A percentile compares a stretch with the other conserved stretches of the same genome.
phyloP scores from a whole-genome alignment of 192 early-diverging fungal genomes.

The Lunasporangiospora selenospora region DNA sequence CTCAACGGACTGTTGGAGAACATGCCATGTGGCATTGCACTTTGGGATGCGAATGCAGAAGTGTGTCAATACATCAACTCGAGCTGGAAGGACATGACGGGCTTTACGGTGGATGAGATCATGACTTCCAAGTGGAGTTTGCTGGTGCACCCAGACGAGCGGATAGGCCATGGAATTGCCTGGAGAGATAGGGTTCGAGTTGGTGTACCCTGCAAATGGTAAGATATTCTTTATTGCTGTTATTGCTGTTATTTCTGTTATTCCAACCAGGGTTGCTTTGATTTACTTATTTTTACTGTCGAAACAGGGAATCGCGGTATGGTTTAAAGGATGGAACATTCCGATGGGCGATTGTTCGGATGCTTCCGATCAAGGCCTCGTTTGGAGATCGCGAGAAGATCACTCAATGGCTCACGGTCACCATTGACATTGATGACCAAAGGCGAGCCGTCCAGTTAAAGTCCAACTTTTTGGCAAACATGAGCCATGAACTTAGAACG shows the following conservation, averaged over 20 bases:
- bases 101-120: conserved; percentile 25
- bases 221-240: neutral
- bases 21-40: conserved; percentile 43
- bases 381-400: conserved; percentile 11
- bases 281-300: neutral
- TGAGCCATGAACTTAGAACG: conserved; percentile 83
- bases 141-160: conserved; percentile 23
- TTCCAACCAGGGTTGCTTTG: neutral
- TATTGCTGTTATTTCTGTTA: neutral
- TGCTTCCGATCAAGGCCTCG: conserved; percentile 32
- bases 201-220: conserved; percentile 36
- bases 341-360: conserved; percentile 35
- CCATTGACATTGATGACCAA: conserved; percentile 45
- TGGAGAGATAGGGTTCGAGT: conserved; percentile 26
- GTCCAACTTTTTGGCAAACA: conserved; percentile 74
- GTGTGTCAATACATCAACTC: conserved; percentile 36
- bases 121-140: conserved; percentile 9
- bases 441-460: conserved; percentile 52
- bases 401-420: conserved; percentile 39
- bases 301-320: conserved; percentile 29
- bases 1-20: conserved; percentile 41
- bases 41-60: conserved; percentile 33
- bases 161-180: conserved; percentile 12
- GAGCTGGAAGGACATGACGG: conserved; percentile 35
- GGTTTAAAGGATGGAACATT: conserved; percentile 29